These are phyloP conservation scores for Zymoseptoria brevis DNA, from an alignment of 2,329 filamentous ascomycete genomes.

Conservation along the genomic window DNA sequence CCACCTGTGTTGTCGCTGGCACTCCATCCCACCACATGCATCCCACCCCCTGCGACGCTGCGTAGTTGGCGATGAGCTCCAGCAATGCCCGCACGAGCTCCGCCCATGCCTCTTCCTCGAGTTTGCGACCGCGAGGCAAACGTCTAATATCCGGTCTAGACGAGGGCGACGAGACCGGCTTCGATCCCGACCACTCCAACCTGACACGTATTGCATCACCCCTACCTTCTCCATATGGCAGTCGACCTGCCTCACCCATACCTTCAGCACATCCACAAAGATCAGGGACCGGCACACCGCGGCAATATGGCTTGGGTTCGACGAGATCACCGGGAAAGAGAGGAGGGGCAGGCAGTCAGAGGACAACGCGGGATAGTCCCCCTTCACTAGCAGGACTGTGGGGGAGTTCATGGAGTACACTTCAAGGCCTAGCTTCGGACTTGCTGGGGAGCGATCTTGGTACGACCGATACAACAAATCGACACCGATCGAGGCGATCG, in stretches of 20 bases:
- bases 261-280: constrained; percentile 29
- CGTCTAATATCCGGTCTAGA: constrained; percentile 42
- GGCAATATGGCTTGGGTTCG: not conserved
- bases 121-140: constrained; percentile 40
- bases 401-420: constrained; percentile 42
- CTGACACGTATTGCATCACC: constrained; percentile 28
- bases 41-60: not conserved
- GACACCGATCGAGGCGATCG: constrained; percentile 27
- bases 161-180: constrained; percentile 34
- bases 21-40: constrained; percentile 3
- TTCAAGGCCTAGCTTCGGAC: constrained; percentile 44
- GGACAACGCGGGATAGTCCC: constrained; percentile 13
- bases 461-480: constrained; percentile 7
- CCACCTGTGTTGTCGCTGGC: not conserved
- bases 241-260: constrained; percentile 36
- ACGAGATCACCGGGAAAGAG: constrained; percentile 4
- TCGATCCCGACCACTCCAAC: constrained; percentile 29
- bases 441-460: constrained; percentile 37
- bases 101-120: constrained; percentile 34
- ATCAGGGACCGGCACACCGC: not conserved
- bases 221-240: constrained; percentile 32
- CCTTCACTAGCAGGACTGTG: constrained; percentile 37
- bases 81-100: constrained; percentile 25
- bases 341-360: constrained; percentile 10
- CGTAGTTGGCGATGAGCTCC: constrained; percentile 23